Evolutionary conservation across 768 basidiomycete genomes (phyloP).

Genomic region (Mycena albidolilacea): DNA sequence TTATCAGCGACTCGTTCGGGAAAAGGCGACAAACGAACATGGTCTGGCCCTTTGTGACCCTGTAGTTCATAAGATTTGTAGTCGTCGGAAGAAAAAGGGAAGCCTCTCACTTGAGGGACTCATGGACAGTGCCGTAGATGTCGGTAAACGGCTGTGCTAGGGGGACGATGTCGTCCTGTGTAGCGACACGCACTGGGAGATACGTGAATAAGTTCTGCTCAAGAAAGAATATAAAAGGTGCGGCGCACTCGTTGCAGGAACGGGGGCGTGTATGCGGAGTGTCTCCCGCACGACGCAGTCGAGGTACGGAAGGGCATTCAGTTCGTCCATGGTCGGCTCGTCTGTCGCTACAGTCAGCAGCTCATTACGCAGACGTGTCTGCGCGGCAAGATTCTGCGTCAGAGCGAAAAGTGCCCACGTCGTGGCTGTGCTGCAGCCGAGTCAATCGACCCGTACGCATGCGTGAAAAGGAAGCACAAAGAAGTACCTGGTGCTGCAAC

Average conservation of each 20-base stretch:
- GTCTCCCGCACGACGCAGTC: conserved; percentile 65
- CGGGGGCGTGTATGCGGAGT: conserved; percentile 59
- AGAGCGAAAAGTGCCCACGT: conserved; percentile 65
- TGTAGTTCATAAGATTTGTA: conserved; percentile 48
- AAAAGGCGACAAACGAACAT: conserved; percentile 41
- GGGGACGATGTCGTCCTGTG: conserved; percentile 57
- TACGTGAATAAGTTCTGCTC: neutral
- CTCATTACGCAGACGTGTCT: conserved; percentile 64
- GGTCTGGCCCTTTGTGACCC: conserved; percentile 39
- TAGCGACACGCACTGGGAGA: conserved; percentile 47
- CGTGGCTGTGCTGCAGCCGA: conserved; percentile 45
- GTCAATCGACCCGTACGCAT: neutral
- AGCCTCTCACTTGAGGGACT: conserved; percentile 52
- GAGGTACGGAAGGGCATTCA: conserved; percentile 66
- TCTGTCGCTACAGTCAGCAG: conserved; percentile 55
- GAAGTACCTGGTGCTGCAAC: neutral
- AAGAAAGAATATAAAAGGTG: neutral
- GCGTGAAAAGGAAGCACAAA: neutral
- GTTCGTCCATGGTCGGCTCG: conserved; percentile 67
- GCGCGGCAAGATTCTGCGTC: conserved; percentile 54
- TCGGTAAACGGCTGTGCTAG: conserved; percentile 55
- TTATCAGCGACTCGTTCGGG: neutral
- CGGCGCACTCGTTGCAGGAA: conserved; percentile 46
- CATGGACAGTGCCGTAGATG: conserved; percentile 47
- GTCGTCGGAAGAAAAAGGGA: conserved; percentile 1